These are phyloP conservation scores for Arthrocladium fulminans DNA, from an alignment of 2,329 filamentous ascomycete genomes.

Conservation along the genomic window DNA sequence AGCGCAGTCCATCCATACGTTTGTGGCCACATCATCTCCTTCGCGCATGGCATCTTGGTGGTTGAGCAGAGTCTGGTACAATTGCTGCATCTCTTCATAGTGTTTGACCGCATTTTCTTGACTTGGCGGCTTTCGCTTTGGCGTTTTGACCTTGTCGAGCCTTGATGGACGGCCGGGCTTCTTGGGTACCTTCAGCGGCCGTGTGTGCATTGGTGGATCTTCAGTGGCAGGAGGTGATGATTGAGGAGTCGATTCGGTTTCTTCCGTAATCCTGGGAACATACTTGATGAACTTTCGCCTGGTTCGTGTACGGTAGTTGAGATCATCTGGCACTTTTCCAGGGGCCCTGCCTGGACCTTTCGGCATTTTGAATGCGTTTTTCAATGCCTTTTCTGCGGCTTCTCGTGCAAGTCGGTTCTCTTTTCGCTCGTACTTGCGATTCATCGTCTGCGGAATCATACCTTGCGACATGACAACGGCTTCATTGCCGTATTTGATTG, in stretches of 20 bases:
- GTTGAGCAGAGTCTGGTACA: constrained; percentile 40
- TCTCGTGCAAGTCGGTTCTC: constrained; percentile 20
- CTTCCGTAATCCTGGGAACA: not conserved
- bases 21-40: constrained; percentile 42
- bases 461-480: constrained; percentile 54
- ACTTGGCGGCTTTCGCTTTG: constrained; percentile 21
- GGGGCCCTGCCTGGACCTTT: constrained; percentile 2
- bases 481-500: constrained; percentile 67
- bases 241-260: not conserved
- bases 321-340: constrained; percentile 4
- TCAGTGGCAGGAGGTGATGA: constrained; percentile 12
- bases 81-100: constrained; percentile 36
- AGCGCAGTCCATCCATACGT: constrained; percentile 52
- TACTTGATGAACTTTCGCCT: constrained; percentile 1
- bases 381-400: constrained; percentile 21
- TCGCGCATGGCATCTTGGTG: constrained; percentile 40
- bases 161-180: constrained; percentile 16
- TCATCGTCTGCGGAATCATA: constrained; percentile 14
- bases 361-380: constrained; percentile 17
- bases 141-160: constrained; percentile 10
- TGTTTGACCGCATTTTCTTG: constrained; percentile 29
- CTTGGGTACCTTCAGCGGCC: constrained; percentile 2
- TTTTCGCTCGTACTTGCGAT: constrained; percentile 22
- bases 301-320: not conserved
- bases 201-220: constrained; percentile 26